Evolutionary conservation across 768 basidiomycete species (phyloP), one percentile per base, ranked within the genome.

Genomic region (Psilocybe tampanensis): DNA sequence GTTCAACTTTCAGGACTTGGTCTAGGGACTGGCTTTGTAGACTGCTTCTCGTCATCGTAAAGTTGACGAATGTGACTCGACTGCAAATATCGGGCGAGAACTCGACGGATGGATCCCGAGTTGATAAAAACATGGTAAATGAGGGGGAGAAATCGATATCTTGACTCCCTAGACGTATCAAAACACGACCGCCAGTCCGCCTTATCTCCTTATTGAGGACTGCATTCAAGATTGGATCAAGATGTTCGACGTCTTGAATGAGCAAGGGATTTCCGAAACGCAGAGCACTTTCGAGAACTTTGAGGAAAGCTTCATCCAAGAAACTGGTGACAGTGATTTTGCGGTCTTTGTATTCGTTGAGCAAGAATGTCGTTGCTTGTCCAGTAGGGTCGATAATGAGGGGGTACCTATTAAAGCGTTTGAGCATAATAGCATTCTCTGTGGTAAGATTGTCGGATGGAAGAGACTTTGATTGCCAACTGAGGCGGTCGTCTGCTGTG

Each of bases 381-480:
- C 95, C 97, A 3, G 96, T 97, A 4, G 97, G 97, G 69, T 99
- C 97, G 65, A 99, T 94, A 56, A 99, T 92, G 49, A 98, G 84
- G 7, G 97, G 97, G 72, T 98, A 98, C 18, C 97, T 92, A 66
- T 94, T 93, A 84, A 95, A 98, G 47, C 95, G 88, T 69, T 96
- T 95, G 68, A 99, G 85, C 94, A 98, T 98, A 73, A 98, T 95
- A n/a, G 97, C 97, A 68, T 99, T 99, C 76, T 98, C 97, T 1
- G 92, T 94, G 62, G 94, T 98, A 44, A 99, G 79, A 60, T 92
- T 95, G 72, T 99, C 95, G 5, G 94, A 88, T 1, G 97, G 97
- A n/a, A 98, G 80, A 0, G 93, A 89, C 67, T 94, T 95, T 26
- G 94, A 90, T 72, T 96, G 94, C 97, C 95, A 99, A 64, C 82